Conservation (phyloP, 257 asterid species). For the Osmanthus fragrans region DNA sequence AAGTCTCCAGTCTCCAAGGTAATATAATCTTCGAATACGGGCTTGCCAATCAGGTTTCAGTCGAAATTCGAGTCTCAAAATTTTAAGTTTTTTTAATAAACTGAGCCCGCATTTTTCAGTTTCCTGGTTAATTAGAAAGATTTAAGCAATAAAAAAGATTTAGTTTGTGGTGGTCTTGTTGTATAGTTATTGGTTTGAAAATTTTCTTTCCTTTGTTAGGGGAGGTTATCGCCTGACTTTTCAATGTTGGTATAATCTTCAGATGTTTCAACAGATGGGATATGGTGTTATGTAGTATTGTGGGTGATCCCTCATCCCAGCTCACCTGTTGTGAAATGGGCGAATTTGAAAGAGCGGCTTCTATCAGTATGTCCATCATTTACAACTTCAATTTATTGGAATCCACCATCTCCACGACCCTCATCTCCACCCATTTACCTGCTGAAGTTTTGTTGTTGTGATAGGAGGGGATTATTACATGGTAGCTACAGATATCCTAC, state of each 20-base stretch:
- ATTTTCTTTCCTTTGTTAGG: constrained; percentile 4
- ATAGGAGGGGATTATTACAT: constrained; percentile 69
- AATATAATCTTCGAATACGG: neutral
- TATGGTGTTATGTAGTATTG: constrained; percentile 76
- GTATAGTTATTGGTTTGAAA: neutral
- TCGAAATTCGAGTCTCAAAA: constrained; percentile 1
- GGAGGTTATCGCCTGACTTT: constrained; percentile 12
- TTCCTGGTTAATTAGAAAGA: constrained; percentile 7
- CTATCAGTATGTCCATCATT: constrained; percentile 64
- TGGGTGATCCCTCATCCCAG: constrained; percentile 62
- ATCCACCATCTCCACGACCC: constrained; percentile 37
- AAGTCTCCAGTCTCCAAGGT: neutral
- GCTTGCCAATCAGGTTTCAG: neutral
- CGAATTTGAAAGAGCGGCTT: constrained; percentile 66
- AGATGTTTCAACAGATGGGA: constrained; percentile 92
- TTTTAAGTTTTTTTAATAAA: neutral
- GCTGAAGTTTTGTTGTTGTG: constrained; percentile 57
- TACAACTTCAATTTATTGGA: constrained; percentile 45
- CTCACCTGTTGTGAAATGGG: constrained; percentile 57
- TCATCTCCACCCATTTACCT: constrained; percentile 56
- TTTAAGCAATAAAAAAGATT: neutral
- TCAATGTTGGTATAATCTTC: constrained; percentile 14
- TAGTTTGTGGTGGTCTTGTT: neutral
- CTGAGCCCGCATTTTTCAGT: neutral
- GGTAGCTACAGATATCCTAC: constrained; percentile 40